A percentile compares a stretch with the other conserved stretches of the same genome.
Evolutionary conservation across 805 yeast species (phyloP).

Genomic region (Yarrowia sp.): DNA sequence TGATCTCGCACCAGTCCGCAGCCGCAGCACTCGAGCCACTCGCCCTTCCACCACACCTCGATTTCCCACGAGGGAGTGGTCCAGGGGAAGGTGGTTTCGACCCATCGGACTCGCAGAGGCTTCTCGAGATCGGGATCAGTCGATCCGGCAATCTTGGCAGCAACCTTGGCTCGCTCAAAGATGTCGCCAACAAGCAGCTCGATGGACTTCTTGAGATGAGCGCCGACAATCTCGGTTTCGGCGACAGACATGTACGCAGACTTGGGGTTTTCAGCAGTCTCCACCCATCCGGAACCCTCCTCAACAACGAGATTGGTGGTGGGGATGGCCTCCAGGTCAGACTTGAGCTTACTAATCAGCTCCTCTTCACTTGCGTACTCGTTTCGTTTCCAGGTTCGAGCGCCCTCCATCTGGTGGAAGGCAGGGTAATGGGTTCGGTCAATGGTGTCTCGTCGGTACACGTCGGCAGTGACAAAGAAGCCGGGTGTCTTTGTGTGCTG

Average conservation of each 20-base stretch:
- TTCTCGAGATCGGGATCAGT: constrained; percentile 66
- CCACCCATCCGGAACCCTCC: constrained; percentile 65
- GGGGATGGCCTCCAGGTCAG: constrained; percentile 72
- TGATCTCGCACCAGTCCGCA: constrained; percentile 88
- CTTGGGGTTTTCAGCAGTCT: constrained; percentile 72
- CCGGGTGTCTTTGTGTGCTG: constrained; percentile 73
- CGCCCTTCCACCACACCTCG: constrained; percentile 98
- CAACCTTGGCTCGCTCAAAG: constrained; percentile 71
- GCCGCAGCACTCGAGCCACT: constrained; percentile 97
- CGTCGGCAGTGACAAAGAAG: constrained; percentile 92
- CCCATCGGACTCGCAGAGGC: constrained; percentile 90
- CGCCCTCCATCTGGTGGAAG: constrained; percentile 98
- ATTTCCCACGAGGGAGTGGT: constrained; percentile 98
- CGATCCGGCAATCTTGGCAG: constrained; percentile 67
- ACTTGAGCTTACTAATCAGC: constrained; percentile 56
- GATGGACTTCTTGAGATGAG: constrained; percentile 83
- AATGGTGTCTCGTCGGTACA: constrained; percentile 92
- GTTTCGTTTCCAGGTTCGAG: constrained; percentile 75
- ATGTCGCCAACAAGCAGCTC: constrained; percentile 84
- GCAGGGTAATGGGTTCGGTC: constrained; percentile 97
- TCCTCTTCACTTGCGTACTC: constrained; percentile 47
- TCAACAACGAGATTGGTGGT: constrained; percentile 72
- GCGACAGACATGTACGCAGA: constrained; percentile 74
- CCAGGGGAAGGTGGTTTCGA: constrained; percentile 96
- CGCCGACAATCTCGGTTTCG: constrained; percentile 72